Percentiles rank a stretch among this genome's conserved stretches.
These are phyloP conservation scores for Heliosperma pusillum DNA, from an alignment of 148 eudicot species.

Conservation along the genomic window DNA sequence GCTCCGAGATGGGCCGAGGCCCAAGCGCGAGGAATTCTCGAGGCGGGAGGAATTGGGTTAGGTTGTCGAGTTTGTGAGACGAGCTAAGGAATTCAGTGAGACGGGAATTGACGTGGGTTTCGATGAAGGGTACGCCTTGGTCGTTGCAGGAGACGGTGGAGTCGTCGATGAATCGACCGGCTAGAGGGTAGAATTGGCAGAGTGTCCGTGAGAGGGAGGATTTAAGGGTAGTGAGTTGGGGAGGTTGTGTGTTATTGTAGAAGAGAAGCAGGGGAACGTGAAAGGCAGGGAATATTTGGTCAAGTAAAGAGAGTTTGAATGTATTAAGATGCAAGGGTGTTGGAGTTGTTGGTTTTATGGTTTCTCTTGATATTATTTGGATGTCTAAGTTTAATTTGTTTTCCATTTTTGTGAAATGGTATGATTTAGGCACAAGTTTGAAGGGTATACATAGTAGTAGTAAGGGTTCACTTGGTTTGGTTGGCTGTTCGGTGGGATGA, in stretches of 20 bases:
- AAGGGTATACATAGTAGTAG: no score
- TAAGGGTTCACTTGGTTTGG: no score
- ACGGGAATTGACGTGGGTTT: not conserved
- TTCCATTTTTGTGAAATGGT: not conserved
- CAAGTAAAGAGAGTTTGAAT: conserved; percentile 34
- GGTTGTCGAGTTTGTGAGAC: not conserved
- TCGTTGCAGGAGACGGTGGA: conserved; percentile 14
- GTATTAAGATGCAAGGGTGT: conserved; percentile 35
- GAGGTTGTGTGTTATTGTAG: conserved; percentile 16
- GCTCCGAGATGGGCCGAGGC: conserved; percentile 7
- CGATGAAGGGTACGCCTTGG: conserved; percentile 16
- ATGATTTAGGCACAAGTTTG: not conserved
- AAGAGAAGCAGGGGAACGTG: conserved; percentile 36
- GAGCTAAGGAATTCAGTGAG: not conserved
- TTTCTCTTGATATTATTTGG: conserved; percentile 32
- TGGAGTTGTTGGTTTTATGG: conserved; percentile 47
- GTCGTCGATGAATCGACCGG: conserved; percentile 17
- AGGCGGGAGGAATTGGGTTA: conserved; percentile 10
- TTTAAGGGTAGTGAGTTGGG: not conserved
- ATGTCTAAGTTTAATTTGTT: not conserved
- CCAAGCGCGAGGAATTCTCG: conserved; percentile 7
- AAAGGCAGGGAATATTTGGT: conserved; percentile 34
- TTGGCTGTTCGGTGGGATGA: no score
- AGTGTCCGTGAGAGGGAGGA: conserved; percentile 11
- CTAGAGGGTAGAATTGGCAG: conserved; percentile 15